Conservation (phyloP, 2,329 filamentous ascomycete genomes). For the Hirsutella thompsonii region DNA sequence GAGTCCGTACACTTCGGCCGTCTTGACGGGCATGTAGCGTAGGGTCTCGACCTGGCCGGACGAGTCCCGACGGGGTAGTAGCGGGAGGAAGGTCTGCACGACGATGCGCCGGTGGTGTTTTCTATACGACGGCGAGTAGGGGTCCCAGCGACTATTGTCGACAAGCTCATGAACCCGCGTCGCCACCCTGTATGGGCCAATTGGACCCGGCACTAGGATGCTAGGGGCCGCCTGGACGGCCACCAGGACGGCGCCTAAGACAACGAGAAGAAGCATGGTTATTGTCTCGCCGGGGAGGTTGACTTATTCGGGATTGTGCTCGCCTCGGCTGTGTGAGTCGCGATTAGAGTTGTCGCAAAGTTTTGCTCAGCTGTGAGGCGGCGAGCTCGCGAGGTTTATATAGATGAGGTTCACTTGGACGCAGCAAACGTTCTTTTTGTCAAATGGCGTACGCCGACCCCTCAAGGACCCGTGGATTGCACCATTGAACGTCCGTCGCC, state of each 20-base stretch:
- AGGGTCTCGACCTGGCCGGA: background rate
- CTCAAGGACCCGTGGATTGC: no score
- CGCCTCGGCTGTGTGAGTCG: no score
- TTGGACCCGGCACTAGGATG: slow-evolving; percentile 2
- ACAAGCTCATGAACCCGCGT: slow-evolving; percentile 6
- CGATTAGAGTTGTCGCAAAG: no score
- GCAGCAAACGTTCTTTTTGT: no score
- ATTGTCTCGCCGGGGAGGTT: background rate
- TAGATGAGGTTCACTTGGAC: no score
- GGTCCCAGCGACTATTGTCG: slow-evolving; percentile 9
- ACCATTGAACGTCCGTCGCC: no score
- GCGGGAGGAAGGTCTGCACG: slow-evolving; percentile 1
- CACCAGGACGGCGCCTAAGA: background rate
- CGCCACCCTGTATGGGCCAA: slow-evolving; percentile 4
- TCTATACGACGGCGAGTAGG: slow-evolving; percentile 6
- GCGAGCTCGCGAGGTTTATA: no score
- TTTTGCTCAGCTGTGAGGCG: no score
- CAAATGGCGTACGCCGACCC: no score
- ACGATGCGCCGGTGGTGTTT: slow-evolving; percentile 1
- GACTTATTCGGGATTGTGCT: no score
- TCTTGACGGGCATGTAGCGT: slow-evolving; percentile 8
- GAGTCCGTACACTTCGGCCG: background rate
- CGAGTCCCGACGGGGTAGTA: background rate
- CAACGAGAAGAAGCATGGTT: background rate
- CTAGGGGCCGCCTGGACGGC: slow-evolving; percentile 4